Conservation (phyloP, 352 stramenopile genomes). For the Pythium biforme region DNA sequence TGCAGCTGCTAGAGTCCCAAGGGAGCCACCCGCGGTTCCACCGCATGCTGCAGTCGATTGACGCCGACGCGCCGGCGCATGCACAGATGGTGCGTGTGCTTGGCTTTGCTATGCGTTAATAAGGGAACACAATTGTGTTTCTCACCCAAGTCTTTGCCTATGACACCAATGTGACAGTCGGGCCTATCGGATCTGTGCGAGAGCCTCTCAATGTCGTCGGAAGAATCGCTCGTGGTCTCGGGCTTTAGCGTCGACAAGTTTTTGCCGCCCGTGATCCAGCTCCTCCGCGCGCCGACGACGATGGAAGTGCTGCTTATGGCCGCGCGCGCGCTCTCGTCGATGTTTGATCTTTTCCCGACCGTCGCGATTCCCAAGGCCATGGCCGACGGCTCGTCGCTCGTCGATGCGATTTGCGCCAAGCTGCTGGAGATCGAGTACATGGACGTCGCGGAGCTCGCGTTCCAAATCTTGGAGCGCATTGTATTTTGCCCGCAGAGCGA, state of each 20-base stretch:
- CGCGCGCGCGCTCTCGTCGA: slow-evolving; percentile 45
- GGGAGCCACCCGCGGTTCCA: slow-evolving; percentile 38
- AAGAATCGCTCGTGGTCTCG: slow-evolving; percentile 64
- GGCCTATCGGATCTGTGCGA: slow-evolving; percentile 63
- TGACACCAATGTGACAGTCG: slow-evolving; percentile 15
- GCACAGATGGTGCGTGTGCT: slow-evolving; percentile 40
- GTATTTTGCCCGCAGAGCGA: slow-evolving; percentile 28
- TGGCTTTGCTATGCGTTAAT: no score
- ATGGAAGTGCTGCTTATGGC: slow-evolving; percentile 70
- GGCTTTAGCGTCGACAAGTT: slow-evolving; percentile 65
- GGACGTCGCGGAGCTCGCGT: slow-evolving; percentile 68
- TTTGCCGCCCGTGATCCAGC: slow-evolving; percentile 37
- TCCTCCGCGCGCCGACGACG: slow-evolving; percentile 43
- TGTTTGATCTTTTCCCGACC: slow-evolving; percentile 57
- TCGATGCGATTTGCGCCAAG: slow-evolving; percentile 64
- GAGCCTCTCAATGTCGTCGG: slow-evolving; percentile 65
- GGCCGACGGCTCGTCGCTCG: slow-evolving; percentile 30
- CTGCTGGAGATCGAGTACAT: slow-evolving; percentile 83
- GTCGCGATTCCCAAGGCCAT: slow-evolving; percentile 45
- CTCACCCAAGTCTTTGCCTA: no score
- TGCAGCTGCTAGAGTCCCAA: slow-evolving; percentile 41
- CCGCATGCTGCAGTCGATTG: slow-evolving; percentile 42
- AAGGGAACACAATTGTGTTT: no score
- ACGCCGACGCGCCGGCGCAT: slow-evolving; percentile 29
- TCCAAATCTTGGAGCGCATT: slow-evolving; percentile 70